Conservation (phyloP, 2,329 filamentous ascomycete genomes). For the Emmonsiellopsis sp. region DNA sequence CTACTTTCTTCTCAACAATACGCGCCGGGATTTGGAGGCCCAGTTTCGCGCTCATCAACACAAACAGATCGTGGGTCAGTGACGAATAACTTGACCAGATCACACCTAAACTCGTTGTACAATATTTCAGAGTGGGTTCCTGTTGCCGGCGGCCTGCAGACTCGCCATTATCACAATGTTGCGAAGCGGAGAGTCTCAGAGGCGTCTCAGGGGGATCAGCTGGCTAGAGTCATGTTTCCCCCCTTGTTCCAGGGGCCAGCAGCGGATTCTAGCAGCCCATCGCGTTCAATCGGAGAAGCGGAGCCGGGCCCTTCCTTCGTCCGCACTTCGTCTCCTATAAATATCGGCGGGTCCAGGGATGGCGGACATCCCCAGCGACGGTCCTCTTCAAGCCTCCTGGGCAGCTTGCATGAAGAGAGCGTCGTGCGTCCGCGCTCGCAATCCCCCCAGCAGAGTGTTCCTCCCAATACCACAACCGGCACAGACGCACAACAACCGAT, state of each 20-base stretch:
- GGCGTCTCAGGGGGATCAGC: slow-evolving; percentile 16
- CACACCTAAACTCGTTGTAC: slow-evolving; percentile 41
- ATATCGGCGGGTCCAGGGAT: background rate
- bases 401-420: slow-evolving; percentile 3
- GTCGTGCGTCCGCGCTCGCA: background rate
- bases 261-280: background rate
- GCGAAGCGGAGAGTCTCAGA: slow-evolving; percentile 51
- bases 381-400: background rate
- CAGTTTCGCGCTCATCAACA: slow-evolving; percentile 6
- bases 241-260: slow-evolving; percentile 15
- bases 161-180: slow-evolving; percentile 55
- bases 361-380: background rate
- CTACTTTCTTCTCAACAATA: slow-evolving; percentile 23
- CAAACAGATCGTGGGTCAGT: slow-evolving; percentile 12
- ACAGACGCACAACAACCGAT: slow-evolving; percentile 3
- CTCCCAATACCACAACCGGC: background rate
- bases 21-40: slow-evolving; percentile 41
- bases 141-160: slow-evolving; percentile 45
- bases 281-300: background rate
- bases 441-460: background rate
- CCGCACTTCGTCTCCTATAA: background rate
- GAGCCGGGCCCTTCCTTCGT: background rate
- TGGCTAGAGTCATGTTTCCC: slow-evolving; percentile 13
- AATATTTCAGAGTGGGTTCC: slow-evolving; percentile 53
- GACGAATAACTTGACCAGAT: slow-evolving; percentile 2